Evolutionary conservation across 495 filamentous ascomycete genomes (phyloP).

Genomic region (Penicillium crystallinum): DNA sequence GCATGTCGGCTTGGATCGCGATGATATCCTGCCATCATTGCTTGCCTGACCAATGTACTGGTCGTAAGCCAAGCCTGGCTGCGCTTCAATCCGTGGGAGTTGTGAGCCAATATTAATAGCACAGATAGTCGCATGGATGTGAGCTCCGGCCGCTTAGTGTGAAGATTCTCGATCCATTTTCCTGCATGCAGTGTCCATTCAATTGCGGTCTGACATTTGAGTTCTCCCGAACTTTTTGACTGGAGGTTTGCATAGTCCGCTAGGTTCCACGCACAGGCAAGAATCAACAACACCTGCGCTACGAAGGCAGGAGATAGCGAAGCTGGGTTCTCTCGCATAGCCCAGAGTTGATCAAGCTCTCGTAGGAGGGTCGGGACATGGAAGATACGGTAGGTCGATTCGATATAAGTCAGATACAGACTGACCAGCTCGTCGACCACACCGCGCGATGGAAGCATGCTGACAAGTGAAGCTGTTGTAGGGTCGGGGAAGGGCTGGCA

Average conservation of each 20-base stretch:
- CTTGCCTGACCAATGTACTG: constrained; percentile 51
- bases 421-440: constrained; percentile 47
- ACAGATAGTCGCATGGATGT: constrained; percentile 54
- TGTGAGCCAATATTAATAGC: constrained; percentile 54
- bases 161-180: constrained; percentile 53
- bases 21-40: constrained; percentile 54
- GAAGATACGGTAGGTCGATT: constrained; percentile 53
- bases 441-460: constrained; percentile 36
- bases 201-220: constrained; percentile 46
- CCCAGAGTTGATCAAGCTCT: constrained; percentile 51
- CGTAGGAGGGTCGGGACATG: constrained; percentile 53
- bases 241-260: constrained; percentile 29
- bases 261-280: constrained; percentile 54
- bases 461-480: constrained; percentile 26
- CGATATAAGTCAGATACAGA: constrained; percentile 51
- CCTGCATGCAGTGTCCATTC: constrained; percentile 62
- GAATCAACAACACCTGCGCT: constrained; percentile 57
- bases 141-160: constrained; percentile 52
- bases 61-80: constrained; percentile 57
- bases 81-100: constrained; percentile 48
- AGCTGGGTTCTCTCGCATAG: constrained; percentile 21
- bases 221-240: constrained; percentile 46
- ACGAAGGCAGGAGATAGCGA: constrained; percentile 42
- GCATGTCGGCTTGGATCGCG: constrained; percentile 49
- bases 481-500: constrained; percentile 31